Base-by-base conservation (phyloP, 1,139 yeast genomes). In the Saccharomyces pastorianus region DNA sequence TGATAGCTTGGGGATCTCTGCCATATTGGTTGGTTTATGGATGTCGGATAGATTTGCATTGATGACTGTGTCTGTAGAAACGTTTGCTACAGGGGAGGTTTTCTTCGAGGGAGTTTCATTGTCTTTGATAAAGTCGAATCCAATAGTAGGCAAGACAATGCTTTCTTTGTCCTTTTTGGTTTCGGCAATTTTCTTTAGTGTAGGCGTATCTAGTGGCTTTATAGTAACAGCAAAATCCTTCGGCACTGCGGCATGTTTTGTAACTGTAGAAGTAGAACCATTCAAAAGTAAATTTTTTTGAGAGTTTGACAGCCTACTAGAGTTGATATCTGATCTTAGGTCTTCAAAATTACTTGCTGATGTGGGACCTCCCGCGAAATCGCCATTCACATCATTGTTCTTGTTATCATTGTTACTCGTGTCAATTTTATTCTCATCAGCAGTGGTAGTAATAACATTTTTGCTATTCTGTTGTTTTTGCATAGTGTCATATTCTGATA, bases 111-210 rank as follows among this genome's bases (percentile, higher is more conserved):
- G 62, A 4, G 62, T 58, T 9, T 58, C 63, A 28, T 51, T 53
- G n/a, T 59, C 52, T 32, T 59, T 62, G 11, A 64, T 50, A 46
- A 67, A 67, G 54, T 66, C 67, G 47, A 67, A 67, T 1, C 68
- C 69, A 1, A 59, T 54, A 4, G 69, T 64, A 6, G 70, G 70
- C 25, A 57, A 46, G 8, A 64, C 51, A 32, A 53, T 49, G 38
- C 54, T 57, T 8, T 55, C 48, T 41, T 51, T 54, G 17, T 51
- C 50, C 13, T 28, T 32, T n/a, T 25, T 50, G 11, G 49, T 8
- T 27, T 17, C 32, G 4, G 31, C 9, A 3, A 20, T 28, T 6
- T 47, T 51, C 20, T 9, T 32, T 23, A 23, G 6, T 8, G 44
- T 17, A 17, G 41, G 42, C 32, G 42, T 47, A 7, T 5, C 31